Evolutionary conservation across 768 basidiomycete species (phyloP).

Genomic region (Brasilioporus rufonigricans): DNA sequence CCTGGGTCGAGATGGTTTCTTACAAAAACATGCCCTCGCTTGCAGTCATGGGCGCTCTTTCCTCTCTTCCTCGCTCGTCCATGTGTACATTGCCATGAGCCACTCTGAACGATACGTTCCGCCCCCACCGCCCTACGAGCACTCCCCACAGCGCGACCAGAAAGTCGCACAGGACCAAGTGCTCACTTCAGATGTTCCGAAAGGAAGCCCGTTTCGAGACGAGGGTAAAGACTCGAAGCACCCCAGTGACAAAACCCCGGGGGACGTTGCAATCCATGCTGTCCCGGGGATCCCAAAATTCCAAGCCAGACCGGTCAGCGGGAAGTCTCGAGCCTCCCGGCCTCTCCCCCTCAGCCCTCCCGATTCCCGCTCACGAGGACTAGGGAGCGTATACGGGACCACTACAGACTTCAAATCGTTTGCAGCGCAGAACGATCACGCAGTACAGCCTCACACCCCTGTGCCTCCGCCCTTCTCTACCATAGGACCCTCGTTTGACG

Average conservation of each 20-base stretch:
- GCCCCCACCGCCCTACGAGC: constrained; percentile 43
- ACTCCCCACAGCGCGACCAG: constrained; percentile 45
- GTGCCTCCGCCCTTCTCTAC: constrained; percentile 34
- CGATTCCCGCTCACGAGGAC: not conserved
- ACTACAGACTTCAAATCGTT: constrained; percentile 7
- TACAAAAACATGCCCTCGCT: constrained; percentile 11
- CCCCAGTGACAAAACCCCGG: constrained; percentile 2
- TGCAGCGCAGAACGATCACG: not conserved
- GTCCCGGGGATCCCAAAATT: constrained; percentile 1
- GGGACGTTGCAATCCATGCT: not conserved
- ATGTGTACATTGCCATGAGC: constrained; percentile 16
- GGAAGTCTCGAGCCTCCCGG: constrained; percentile 9
- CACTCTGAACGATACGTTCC: constrained; percentile 23
- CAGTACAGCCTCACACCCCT: constrained; percentile 18
- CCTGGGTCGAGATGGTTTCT: not conserved
- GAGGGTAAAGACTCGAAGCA: constrained; percentile 19
- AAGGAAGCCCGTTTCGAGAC: constrained; percentile 7
- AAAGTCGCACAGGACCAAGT: constrained; percentile 38
- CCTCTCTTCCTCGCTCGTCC: not conserved
- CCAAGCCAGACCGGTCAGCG: not conserved
- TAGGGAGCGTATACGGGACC: not conserved
- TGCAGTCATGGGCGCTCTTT: constrained; percentile 10
- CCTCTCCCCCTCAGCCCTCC: constrained; percentile 29
- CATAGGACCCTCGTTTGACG: constrained; percentile 35
- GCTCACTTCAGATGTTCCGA: constrained; percentile 6